Percentiles rank a stretch among this genome's conserved stretches.
Evolutionary conservation across 2,329 filamentous ascomycete genomes (phyloP).

Genomic region (Paraconiothyrium brasiliense): DNA sequence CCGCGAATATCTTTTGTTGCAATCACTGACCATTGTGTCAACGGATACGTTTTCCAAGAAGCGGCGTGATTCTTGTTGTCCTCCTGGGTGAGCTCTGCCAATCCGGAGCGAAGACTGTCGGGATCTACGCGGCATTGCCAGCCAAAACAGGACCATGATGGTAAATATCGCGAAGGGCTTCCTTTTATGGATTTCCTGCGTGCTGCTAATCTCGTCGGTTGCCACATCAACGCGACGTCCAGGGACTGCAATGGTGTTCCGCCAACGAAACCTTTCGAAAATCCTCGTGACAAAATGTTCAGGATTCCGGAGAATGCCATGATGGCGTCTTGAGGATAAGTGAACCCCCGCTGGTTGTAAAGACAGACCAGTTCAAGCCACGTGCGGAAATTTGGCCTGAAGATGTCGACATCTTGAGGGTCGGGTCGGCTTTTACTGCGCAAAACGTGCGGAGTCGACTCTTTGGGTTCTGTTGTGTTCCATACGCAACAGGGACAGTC

Average conservation of each 20-base stretch:
- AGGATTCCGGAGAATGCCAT: slow-evolving; percentile 18
- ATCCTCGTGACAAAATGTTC: slow-evolving; percentile 4
- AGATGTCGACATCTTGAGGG: not conserved
- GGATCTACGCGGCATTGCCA: slow-evolving; percentile 22
- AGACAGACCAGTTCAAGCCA: slow-evolving; percentile 18
- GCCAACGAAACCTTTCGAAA: slow-evolving; percentile 16
- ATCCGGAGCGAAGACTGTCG: slow-evolving; percentile 12
- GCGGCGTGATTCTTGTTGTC: no score
- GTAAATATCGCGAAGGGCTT: slow-evolving; percentile 5
- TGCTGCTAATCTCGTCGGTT: slow-evolving; percentile 15
- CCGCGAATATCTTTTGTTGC: not conserved
- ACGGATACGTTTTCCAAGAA: no score
- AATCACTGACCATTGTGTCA: not conserved
- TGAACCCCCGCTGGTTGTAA: slow-evolving; percentile 21
- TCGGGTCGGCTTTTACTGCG: no score
- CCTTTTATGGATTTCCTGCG: slow-evolving; percentile 13
- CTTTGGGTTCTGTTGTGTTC: not conserved
- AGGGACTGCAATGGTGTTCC: slow-evolving; percentile 19
- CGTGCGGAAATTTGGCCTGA: slow-evolving; percentile 17
- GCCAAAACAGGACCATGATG: slow-evolving; percentile 24
- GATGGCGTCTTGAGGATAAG: slow-evolving; percentile 20
- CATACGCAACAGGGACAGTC: not conserved
- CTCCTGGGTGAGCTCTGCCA: not conserved
- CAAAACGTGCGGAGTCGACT: not conserved
- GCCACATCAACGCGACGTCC: slow-evolving; percentile 21